These are phyloP conservation scores for Salvia hispanica DNA, from an alignment of 257 asterid genomes.

Conservation along the genomic window DNA sequence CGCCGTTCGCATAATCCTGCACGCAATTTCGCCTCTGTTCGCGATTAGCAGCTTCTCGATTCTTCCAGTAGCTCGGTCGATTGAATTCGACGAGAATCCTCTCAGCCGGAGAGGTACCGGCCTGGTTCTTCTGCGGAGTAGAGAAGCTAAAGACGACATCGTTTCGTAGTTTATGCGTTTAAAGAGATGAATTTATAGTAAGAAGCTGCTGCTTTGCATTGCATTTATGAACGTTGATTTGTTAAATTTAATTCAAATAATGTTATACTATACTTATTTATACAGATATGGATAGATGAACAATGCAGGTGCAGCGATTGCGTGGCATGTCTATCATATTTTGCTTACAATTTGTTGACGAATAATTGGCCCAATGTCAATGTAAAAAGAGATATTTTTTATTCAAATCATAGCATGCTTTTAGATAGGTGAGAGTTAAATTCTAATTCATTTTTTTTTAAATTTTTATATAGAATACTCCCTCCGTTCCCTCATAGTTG, in stretches of 20 bases:
- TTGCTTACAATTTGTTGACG: background rate
- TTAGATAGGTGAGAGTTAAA: no score
- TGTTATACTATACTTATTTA: no score
- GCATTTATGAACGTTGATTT: background rate
- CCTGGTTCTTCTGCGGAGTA: constrained; percentile 51
- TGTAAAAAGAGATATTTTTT: no score
- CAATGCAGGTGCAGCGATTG: constrained; percentile 29
- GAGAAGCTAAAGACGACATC: constrained; percentile 55
- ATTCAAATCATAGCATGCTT: no score
- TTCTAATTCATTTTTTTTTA: no score
- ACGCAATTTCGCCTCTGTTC: constrained; percentile 94
- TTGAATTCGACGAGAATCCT: constrained; percentile 47
- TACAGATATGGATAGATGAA: constrained; percentile 13
- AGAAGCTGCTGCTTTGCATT: background rate
- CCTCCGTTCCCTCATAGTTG: accelerated
- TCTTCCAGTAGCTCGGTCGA: constrained; percentile 28
- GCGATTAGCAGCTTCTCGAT: constrained; percentile 88
- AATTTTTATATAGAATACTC: no score
- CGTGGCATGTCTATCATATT: constrained; percentile 35
- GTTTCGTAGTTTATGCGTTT: constrained; percentile 9
- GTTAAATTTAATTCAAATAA: background rate
- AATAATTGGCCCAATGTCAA: no score
- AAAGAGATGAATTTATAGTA: constrained; percentile 1
- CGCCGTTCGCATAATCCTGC: constrained; percentile 84
- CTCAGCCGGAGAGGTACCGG: constrained; percentile 28